These are phyloP conservation scores for Delonix regia DNA, from an alignment of 306 rosid species.

Conservation along the genomic window DNA sequence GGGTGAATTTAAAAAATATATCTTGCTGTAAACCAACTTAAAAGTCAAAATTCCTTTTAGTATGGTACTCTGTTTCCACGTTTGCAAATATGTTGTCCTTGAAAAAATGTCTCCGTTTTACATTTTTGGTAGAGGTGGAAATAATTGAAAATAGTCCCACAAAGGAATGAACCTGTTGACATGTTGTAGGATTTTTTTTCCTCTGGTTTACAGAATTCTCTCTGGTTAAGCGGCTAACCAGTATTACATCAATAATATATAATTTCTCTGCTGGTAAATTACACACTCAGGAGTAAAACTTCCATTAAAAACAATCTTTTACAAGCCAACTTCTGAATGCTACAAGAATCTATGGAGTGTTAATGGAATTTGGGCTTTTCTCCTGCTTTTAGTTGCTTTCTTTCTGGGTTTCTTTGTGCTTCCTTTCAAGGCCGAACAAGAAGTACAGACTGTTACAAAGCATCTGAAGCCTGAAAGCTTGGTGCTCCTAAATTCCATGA, in stretches of 20 bases:
- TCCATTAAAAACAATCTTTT: not conserved
- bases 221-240: not conserved
- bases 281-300: not conserved
- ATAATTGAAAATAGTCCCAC: constrained; percentile 23
- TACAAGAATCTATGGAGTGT: not conserved
- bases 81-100: constrained; percentile 36
- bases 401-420: not conserved
- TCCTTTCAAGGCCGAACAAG: not conserved
- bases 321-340: not conserved
- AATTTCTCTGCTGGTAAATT: not conserved
- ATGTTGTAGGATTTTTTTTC: not conserved
- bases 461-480: not conserved
- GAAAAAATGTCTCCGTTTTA: constrained; percentile 31
- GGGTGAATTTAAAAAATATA: constrained; percentile 25
- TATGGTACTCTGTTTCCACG: constrained; percentile 40
- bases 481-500: not conserved
- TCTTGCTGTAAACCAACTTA: constrained; percentile 22
- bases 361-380: not conserved
- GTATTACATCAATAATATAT: not conserved
- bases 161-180: not conserved
- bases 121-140: constrained; percentile 16
- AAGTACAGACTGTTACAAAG: not conserved
- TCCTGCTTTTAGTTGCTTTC: not conserved
- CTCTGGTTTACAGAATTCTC: not conserved
- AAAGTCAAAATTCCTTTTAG: constrained; percentile 46